A percentile compares a stretch with the other conserved stretches of the same genome.
These are phyloP conservation scores for Tuber borchii DNA, from an alignment of 495 filamentous ascomycete genomes.

Conservation along the genomic window DNA sequence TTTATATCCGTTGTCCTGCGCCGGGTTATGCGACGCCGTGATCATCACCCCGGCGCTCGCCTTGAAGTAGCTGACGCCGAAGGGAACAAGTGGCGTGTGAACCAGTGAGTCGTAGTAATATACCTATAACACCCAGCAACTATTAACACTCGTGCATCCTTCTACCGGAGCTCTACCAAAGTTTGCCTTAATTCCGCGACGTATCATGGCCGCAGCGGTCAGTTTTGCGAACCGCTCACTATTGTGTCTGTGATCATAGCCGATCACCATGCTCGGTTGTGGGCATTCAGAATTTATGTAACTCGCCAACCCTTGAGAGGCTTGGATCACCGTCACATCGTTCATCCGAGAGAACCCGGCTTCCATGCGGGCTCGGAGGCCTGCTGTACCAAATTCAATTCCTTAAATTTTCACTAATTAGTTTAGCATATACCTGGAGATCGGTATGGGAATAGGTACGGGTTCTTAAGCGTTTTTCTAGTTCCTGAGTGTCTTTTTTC, in stretches of 20 bases:
- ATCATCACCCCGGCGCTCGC: constrained; percentile 66
- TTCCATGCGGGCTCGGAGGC: constrained; percentile 60
- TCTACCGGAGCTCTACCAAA: not conserved
- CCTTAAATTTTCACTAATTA: constrained; percentile 42
- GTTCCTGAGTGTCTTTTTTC: constrained; percentile 47
- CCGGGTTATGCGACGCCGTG: constrained; percentile 59
- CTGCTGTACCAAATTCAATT: constrained; percentile 63
- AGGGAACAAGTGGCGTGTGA: constrained; percentile 65
- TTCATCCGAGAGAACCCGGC: constrained; percentile 68
- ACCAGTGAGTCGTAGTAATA: constrained; percentile 54
- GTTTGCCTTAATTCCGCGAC: constrained; percentile 50
- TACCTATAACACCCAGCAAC: constrained; percentile 42
- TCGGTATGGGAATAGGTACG: constrained; percentile 43
- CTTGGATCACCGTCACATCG: constrained; percentile 62
- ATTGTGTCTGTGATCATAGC: constrained; percentile 63
- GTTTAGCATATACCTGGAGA: constrained; percentile 1
- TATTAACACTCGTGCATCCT: not conserved
- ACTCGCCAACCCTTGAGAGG: constrained; percentile 63
- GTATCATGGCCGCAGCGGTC: constrained; percentile 59
- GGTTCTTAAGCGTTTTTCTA: constrained; percentile 53
- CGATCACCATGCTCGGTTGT: constrained; percentile 51
- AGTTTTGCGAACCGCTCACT: constrained; percentile 59
- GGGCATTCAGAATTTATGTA: constrained; percentile 50
- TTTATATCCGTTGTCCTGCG: constrained; percentile 67
- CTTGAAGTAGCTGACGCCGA: constrained; percentile 52